Conservation (phyloP, 305 asterid species). For the Stenogyne calaminthoides region DNA sequence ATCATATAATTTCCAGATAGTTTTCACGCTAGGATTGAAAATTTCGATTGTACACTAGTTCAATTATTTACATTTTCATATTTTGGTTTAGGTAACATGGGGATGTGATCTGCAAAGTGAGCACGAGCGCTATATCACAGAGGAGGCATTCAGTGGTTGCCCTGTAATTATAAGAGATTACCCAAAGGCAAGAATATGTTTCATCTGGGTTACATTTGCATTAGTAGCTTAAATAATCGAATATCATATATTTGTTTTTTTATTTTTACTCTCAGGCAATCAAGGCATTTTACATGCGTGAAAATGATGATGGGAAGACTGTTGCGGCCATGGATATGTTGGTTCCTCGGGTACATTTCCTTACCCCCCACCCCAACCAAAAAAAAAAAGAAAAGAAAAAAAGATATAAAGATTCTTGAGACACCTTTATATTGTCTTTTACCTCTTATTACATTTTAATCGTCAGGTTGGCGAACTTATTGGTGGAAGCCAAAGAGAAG, state of each 20-base stretch:
- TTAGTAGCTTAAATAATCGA: constrained; percentile 18
- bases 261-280: constrained; percentile 78
- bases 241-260: constrained; percentile 21
- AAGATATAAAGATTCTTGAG: neutral
- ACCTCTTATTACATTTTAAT: constrained; percentile 15
- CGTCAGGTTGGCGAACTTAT: constrained; percentile 92
- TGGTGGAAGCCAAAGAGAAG: constrained; percentile 99
- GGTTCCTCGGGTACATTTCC: constrained; percentile 88
- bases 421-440: neutral
- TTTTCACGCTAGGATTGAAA: constrained; percentile 4
- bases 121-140: constrained; percentile 95
- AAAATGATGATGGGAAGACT: constrained; percentile 95
- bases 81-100: constrained; percentile 77
- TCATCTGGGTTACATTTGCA: constrained; percentile 10
- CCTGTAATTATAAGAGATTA: constrained; percentile 96
- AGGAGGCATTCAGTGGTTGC: constrained; percentile 86
- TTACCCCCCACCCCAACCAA: too few species aligned
- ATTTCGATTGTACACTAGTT: neutral
- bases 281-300: constrained; percentile 97
- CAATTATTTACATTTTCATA: constrained; percentile 18
- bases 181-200: constrained; percentile 69
- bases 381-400: too few species aligned
- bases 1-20: neutral
- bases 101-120: constrained; percentile 99
- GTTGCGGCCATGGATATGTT: constrained; percentile 99